phyloP scores from a whole-genome alignment of 2,329 filamentous ascomycete genomes.

The Fusarium sp. region DNA sequence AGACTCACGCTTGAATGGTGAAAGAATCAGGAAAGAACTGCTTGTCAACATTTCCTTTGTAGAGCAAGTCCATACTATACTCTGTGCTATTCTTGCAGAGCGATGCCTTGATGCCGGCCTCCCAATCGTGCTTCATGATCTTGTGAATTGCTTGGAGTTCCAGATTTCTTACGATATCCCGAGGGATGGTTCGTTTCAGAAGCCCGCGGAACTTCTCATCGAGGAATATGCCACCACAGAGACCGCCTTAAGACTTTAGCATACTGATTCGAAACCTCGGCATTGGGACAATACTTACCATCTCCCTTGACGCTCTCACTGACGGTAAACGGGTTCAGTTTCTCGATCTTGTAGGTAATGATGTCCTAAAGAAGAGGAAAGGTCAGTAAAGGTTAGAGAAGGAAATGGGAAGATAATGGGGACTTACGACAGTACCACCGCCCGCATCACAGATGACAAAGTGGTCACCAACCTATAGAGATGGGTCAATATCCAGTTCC shows the following conservation, averaged over 20 bases:
- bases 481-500: neutral
- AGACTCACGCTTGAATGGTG: slow-evolving; percentile 17
- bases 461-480: slow-evolving; percentile 33
- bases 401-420: neutral
- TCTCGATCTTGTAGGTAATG: slow-evolving; percentile 53
- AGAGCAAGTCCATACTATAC: slow-evolving; percentile 23
- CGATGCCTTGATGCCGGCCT: slow-evolving; percentile 46
- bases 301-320: slow-evolving; percentile 54
- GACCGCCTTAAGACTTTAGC: slow-evolving; percentile 42
- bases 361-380: slow-evolving; percentile 46
- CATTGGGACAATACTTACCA: slow-evolving; percentile 38
- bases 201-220: slow-evolving; percentile 51
- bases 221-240: slow-evolving; percentile 57
- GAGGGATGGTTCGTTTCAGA: slow-evolving; percentile 43
- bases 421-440: slow-evolving; percentile 51
- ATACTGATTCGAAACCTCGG: neutral
- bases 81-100: slow-evolving; percentile 20
- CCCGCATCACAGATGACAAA: slow-evolving; percentile 54
- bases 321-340: slow-evolving; percentile 45
- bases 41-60: neutral
- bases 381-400: neutral
- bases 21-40: slow-evolving; percentile 2
- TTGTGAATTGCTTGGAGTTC: neutral
- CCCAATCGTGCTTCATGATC: slow-evolving; percentile 46
- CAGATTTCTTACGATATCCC: slow-evolving; percentile 18